phyloP scores from a whole-genome alignment of 176 grass and related monocot species.

The Cenchrus americanus region DNA sequence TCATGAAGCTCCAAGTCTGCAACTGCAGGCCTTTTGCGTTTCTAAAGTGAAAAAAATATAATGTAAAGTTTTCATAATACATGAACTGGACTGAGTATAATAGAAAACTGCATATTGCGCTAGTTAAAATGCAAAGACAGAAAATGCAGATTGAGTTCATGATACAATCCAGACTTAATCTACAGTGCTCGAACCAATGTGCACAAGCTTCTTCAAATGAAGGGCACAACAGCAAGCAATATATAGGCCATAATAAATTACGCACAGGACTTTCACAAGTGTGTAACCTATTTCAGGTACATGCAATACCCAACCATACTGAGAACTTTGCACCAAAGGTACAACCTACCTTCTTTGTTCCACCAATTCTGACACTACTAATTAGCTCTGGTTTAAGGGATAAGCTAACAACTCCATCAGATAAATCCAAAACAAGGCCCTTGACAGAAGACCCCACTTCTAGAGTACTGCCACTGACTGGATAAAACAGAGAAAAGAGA shows the following conservation, averaged over 20 bases:
- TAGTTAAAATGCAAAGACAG: not conserved
- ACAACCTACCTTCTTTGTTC: constrained; percentile 70
- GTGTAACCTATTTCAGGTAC: not conserved
- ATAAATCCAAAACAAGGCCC: constrained; percentile 87
- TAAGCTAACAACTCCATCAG: constrained; percentile 87
- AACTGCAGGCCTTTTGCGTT: constrained; percentile 60
- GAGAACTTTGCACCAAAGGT: not conserved
- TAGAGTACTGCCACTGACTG: constrained; percentile 62
- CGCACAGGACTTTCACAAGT: not conserved
- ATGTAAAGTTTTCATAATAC: not conserved
- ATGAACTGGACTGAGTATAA: constrained; percentile 2
- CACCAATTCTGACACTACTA: constrained; percentile 45
- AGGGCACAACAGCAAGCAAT: not conserved
- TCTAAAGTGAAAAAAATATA: constrained; percentile 58
- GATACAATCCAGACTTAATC: not conserved
- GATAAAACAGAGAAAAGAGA: constrained; percentile 12
- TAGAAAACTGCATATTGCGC: not conserved
- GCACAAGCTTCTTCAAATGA: not conserved
- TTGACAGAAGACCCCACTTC: constrained; percentile 77
- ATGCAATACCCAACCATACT: not conserved
- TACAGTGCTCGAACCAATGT: not conserved
- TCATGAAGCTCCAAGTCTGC: constrained; percentile 76
- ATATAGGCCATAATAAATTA: not conserved
- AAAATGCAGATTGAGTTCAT: not conserved
- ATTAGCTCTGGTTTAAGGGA: constrained; percentile 85